These are phyloP conservation scores for Sisymbrium irio DNA, from an alignment of 345 rosid genomes.

Conservation along the genomic window DNA sequence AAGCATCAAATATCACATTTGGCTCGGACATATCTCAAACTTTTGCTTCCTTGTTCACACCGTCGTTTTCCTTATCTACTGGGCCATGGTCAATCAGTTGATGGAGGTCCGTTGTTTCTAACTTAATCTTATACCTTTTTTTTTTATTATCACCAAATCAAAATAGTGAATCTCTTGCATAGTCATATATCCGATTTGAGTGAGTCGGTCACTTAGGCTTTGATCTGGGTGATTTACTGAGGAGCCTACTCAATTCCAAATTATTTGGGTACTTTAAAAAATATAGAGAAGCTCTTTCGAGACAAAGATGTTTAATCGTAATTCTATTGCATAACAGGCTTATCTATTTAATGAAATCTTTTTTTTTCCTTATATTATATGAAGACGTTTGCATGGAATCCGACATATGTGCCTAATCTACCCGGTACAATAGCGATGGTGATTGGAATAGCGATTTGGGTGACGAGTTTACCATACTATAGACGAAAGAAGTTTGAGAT, in stretches of 20 bases:
- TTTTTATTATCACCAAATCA: neutral
- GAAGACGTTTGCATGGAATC: conserved; percentile 57
- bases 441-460: conserved; percentile 58
- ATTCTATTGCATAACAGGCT: neutral
- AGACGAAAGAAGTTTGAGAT: conserved; percentile 59
- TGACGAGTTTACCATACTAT: conserved; percentile 42
- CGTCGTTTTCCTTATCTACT: conserved; percentile 49
- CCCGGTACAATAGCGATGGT: conserved; percentile 58
- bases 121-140: neutral
- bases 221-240: no score
- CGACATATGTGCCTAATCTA: conserved; percentile 43
- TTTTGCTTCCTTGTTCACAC: conserved; percentile 44
- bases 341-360: no score
- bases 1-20: conserved; percentile 66
- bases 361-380: neutral
- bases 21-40: conserved; percentile 69
- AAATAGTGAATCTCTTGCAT: neutral
- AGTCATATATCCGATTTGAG: no score
- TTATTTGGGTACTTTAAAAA: no score
- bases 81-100: conserved; percentile 51
- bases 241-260: neutral
- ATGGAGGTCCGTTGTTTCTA: conserved; percentile 31
- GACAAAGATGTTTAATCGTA: neutral
- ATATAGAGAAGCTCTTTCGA: neutral
- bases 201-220: no score